These are phyloP conservation scores for Isatis tinctoria DNA, from an alignment of 345 rosid species.

Conservation along the genomic window DNA sequence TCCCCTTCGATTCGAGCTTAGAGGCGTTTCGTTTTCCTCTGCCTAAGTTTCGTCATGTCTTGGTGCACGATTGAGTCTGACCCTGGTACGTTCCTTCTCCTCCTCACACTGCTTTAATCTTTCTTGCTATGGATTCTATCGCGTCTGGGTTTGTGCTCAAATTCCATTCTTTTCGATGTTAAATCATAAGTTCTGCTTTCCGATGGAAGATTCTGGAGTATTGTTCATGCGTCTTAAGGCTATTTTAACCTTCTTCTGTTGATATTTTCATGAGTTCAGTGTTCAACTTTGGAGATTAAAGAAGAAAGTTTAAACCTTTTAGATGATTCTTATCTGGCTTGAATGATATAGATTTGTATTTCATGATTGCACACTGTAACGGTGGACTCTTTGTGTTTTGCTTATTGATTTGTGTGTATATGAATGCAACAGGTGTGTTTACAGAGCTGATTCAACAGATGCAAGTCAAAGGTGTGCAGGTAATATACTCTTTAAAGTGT, in stretches of 20 bases:
- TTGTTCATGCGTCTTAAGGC: too few species aligned
- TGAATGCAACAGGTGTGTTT: slow-evolving; percentile 66
- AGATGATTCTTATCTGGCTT: neutral
- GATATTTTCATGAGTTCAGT: too few species aligned
- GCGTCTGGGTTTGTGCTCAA: neutral
- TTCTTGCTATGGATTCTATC: neutral
- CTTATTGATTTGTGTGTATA: neutral
- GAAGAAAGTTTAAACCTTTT: neutral
- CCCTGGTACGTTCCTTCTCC: slow-evolving; percentile 55
- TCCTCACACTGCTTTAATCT: neutral
- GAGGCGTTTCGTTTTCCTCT: neutral
- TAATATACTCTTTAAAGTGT: slow-evolving; percentile 12
- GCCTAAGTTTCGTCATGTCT: slow-evolving; percentile 51
- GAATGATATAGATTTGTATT: neutral
- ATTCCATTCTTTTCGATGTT: neutral
- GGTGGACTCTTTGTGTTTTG: neutral
- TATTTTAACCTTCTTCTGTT: too few species aligned
- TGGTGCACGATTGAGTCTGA: slow-evolving; percentile 99
- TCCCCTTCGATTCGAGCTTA: neutral
- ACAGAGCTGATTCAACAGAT: slow-evolving; percentile 98
- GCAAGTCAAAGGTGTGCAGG: slow-evolving; percentile 98
- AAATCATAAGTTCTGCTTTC: neutral
- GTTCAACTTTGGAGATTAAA: neutral
- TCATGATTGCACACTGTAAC: neutral
- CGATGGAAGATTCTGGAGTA: neutral